Conservation (phyloP, 139 green algal species). For the Mesotaenium endlicherianum region DNA sequence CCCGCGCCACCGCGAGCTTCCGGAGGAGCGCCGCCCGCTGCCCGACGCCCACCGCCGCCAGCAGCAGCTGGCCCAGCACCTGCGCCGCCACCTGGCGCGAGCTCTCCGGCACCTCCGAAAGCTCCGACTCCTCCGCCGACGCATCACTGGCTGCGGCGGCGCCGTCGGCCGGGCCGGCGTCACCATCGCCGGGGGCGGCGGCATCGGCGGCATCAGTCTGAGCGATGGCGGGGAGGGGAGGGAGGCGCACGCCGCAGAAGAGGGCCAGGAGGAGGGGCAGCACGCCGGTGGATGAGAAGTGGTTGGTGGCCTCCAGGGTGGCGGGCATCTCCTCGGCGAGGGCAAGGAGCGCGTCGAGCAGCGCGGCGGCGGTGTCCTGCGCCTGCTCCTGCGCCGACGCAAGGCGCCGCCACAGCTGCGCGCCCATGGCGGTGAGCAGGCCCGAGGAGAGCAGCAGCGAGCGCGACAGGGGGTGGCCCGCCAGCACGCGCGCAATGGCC, state of each 20-base stretch:
- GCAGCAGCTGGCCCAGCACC: conserved; percentile 31
- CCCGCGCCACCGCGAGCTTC: neutral
- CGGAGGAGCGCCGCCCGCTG: neutral
- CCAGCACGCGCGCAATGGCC: conserved; percentile 5
- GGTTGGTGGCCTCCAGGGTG: conserved; percentile 2
- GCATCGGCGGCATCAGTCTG: too few species aligned
- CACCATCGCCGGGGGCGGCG: neutral
- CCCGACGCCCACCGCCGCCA: conserved; percentile 19
- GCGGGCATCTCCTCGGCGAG: conserved; percentile 33
- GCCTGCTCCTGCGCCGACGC: neutral
- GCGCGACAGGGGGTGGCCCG: neutral
- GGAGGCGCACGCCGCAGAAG: neutral
- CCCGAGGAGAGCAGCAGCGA: conserved; percentile 10
- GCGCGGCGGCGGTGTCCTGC: neutral
- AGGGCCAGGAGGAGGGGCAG: conserved; percentile 28
- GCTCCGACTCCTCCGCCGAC: neutral
- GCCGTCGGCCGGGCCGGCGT: too few species aligned
- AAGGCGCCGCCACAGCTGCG: conserved; percentile 10
- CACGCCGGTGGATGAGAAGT: conserved; percentile 11
- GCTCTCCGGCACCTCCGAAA: neutral
- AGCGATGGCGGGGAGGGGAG: neutral
- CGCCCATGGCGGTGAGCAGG: conserved; percentile 6
- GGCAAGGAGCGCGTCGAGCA: conserved; percentile 26
- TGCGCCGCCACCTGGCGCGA: conserved; percentile 15
- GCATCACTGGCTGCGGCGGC: too few species aligned